Conservation (phyloP, 2,329 filamentous ascomycete species). For the Karstenula rhodostoma region DNA sequence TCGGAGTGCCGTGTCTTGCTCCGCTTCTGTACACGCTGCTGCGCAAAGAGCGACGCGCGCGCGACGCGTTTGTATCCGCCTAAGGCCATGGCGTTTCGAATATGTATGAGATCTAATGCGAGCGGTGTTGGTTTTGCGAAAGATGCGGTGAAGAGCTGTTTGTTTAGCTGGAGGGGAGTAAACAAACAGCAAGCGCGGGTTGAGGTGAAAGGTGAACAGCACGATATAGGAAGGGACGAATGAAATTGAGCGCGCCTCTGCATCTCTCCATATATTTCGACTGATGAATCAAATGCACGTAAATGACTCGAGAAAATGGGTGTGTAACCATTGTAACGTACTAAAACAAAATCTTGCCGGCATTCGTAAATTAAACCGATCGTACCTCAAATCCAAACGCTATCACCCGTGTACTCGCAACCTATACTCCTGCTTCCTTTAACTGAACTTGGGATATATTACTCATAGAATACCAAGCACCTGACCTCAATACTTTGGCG, state of each 20-base stretch:
- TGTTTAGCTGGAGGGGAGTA: background rate
- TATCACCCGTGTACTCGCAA: background rate
- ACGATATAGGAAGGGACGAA: background rate
- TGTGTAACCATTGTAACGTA: background rate
- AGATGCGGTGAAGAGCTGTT: background rate
- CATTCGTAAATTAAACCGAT: background rate
- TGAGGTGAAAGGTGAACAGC: background rate
- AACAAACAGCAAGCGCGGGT: background rate
- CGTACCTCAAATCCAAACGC: background rate
- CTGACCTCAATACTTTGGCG: slow-evolving; percentile 72
- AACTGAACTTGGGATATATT: background rate
- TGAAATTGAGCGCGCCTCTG: background rate
- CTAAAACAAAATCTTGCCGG: background rate
- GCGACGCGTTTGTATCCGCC: slow-evolving; percentile 6
- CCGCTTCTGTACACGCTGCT: background rate
- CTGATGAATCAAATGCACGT: background rate
- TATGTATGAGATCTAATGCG: background rate
- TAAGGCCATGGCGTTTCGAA: background rate
- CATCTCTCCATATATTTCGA: background rate
- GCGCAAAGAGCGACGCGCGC: background rate
- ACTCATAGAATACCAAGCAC: slow-evolving; percentile 69
- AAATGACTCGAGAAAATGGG: background rate
- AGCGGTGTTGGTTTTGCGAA: background rate
- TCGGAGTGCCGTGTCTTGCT: background rate
- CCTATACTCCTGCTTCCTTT: background rate